Evolutionary conservation across 768 basidiomycete genomes (phyloP), one percentile per base, ranked within the genome.

Genomic region (Pleurotus sapidus): DNA sequence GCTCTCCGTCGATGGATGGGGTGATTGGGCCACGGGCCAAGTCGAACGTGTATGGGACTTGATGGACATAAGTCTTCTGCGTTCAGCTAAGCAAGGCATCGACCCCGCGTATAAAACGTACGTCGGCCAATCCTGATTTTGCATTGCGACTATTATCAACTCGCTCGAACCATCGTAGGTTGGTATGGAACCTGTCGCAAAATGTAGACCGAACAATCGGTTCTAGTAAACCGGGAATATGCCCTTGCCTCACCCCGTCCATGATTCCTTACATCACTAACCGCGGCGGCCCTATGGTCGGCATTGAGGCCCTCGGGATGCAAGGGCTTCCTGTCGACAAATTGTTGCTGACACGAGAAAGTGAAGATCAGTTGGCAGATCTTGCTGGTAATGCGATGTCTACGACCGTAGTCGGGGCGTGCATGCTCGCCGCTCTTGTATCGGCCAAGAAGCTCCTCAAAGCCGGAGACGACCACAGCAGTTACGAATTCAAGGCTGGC

Each of bases 311-410:
- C 1, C 75, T 98, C 43, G 89, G 91, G 9, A 88, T 98, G 81
- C 95, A 98, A 68, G 95, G 95, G 30, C 84, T 98, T 40, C 95
- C 95, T 0, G 86, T 96, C 30, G 91, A 96, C 70, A 91, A 94
- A 68, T 80, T 98, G 1, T 79, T 97, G 17, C 79, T 98, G 55
- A 97, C 95, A 1, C 87, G 93, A 51, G 95, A 98, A 72, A 92
- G 84, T 15, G 91, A 95, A 69, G 95, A 97, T 69, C 89, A 98
- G 59, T 78, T 98, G 5, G 93, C 94, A 3, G 94, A 97, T 70
- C 79, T 98, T 14, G 95, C 95, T 17, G 95, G 95, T 2, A 98
- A 98, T 66, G 95, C 95, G 59, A 98, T 98, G 95, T 95, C 94
- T 1, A 93, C 95, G 4, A 97, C 95, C 1, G 95, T 97, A 23